A percentile compares a stretch with the other conserved stretches of the same genome.
Evolutionary conservation across 129 eudicot genomes (phyloP).

Genomic region (Arctium lappa): DNA sequence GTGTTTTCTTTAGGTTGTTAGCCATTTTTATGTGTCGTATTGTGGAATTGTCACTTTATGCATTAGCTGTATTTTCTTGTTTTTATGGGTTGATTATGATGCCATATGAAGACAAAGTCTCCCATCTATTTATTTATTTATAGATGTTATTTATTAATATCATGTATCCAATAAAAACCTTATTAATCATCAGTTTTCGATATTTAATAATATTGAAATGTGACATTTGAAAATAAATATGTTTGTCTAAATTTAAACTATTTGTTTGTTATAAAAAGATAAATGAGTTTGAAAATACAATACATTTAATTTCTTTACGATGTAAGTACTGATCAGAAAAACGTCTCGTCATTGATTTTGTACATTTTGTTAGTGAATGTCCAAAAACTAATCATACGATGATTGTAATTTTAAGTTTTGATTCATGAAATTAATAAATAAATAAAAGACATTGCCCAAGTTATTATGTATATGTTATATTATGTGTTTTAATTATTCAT

Average conservation of each 20-base stretch:
- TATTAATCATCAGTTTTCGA: constrained; percentile 5
- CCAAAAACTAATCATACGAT: no score
- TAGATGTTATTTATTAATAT: not conserved
- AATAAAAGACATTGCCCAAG: no score
- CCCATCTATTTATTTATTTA: not conserved
- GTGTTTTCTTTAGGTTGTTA: constrained; percentile 5
- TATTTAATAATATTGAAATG: not conserved
- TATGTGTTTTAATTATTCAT: no score
- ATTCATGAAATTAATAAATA: no score
- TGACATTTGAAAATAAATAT: not conserved
- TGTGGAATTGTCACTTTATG: not conserved
- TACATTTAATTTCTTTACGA: no score
- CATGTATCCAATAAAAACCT: not conserved
- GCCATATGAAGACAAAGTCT: not conserved
- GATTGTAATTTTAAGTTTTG: no score
- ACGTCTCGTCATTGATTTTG: no score
- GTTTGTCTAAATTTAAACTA: not conserved
- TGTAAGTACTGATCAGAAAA: no score
- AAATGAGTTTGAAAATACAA: not conserved
- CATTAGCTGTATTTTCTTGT: constrained; percentile 9
- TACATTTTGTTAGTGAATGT: no score
- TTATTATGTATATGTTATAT: no score
- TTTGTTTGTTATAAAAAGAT: not conserved
- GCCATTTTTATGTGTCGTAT: constrained; percentile 15
- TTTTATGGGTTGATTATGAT: constrained; percentile 15